These are phyloP conservation scores for Xylaria polymorpha DNA, from an alignment of 2,329 filamentous ascomycete species.

Conservation along the genomic window DNA sequence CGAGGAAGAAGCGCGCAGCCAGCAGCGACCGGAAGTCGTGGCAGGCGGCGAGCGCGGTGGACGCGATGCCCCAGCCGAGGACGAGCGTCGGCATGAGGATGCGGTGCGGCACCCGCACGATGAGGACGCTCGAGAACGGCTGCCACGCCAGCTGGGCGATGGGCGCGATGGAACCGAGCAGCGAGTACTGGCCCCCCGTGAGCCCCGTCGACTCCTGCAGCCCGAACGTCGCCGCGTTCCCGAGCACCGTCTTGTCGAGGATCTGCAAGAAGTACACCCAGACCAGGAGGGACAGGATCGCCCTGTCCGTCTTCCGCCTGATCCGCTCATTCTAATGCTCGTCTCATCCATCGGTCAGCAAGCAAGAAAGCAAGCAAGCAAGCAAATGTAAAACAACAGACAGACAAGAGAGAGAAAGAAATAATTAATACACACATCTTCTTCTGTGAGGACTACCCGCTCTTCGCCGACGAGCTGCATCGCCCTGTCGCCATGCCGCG, in stretches of 20 bases:
- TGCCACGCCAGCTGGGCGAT: slow-evolving; percentile 66
- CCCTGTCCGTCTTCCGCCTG: slow-evolving; percentile 52
- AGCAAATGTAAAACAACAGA: too few species aligned
- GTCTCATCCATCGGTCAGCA: not conserved
- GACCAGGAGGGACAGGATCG: slow-evolving; percentile 61
- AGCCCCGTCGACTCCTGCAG: slow-evolving; percentile 69
- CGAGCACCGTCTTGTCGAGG: slow-evolving; percentile 70
- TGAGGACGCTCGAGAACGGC: slow-evolving; percentile 62
- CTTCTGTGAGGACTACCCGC: slow-evolving; percentile 39
- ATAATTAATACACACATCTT: slow-evolving; percentile 37
- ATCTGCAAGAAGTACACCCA: slow-evolving; percentile 72
- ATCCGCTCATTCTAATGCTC: slow-evolving; percentile 38
- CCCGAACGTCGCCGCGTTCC: slow-evolving; percentile 72
- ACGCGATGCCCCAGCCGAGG: slow-evolving; percentile 63
- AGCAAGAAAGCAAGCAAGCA: not conserved
- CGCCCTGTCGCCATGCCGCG: slow-evolving; percentile 34
- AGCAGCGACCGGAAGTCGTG: slow-evolving; percentile 62
- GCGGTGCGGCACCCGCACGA: slow-evolving; percentile 70
- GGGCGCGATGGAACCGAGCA: slow-evolving; percentile 58
- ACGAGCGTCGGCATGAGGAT: slow-evolving; percentile 67
- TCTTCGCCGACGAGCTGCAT: slow-evolving; percentile 32
- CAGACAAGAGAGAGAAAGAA: too few species aligned
- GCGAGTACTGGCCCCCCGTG: slow-evolving; percentile 63
- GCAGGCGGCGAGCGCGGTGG: slow-evolving; percentile 64
- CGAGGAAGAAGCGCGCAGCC: slow-evolving; percentile 65